Base-by-base conservation (phyloP, 345 rosid species). In the Hevea brasiliensis region DNA sequence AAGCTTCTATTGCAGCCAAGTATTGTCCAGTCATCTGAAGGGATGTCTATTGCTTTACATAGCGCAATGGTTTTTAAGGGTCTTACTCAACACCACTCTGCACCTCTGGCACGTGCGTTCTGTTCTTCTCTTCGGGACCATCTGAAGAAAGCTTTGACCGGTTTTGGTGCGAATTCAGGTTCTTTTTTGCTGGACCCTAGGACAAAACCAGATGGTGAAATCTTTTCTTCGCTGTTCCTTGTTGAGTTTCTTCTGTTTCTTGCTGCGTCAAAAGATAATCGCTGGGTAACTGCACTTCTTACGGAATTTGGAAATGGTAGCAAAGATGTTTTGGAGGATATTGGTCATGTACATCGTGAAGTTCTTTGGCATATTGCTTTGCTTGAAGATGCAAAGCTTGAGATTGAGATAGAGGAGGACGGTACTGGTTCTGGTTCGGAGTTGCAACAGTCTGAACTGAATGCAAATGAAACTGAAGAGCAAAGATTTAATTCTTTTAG, bases 21-120 rank as follows among this genome's bases (percentile, higher is more conserved):
- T 82, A 88, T 94, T 81, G 92, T 91, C 72, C 95, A 92, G 75
- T 92, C 98, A 55, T 90, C 97, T 73, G 98, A 94, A 80, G 98
- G 98, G 67, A 88, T 88, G 87, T 88, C 95, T 73, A 92, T 92
- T 82, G 97, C 97, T 67, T 85, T 94, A 77, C 98, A 92, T 67
- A 92, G 97, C 88, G 88, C 97, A 71, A 90, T 90, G 91, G 98
- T 94, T 72, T 94, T 94, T 80, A 94, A 94, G 84, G 97, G 97
- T 76, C 92, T 94, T 79, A 90, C 95, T 20, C 97, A 89, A 75
- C 94, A 94, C 85, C 97, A 94, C 78, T 87, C 98, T 72, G 81
- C 90, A 82, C 83, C 97, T 80, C 87, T 94, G 60, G 95, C 97
- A 20, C 90, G 87, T 41, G 94, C 97, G 57, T 94, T 94, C 85